Conservation (phyloP, 1,284 basidiomycete genomes). For the Trichosporon ovoides region DNA sequence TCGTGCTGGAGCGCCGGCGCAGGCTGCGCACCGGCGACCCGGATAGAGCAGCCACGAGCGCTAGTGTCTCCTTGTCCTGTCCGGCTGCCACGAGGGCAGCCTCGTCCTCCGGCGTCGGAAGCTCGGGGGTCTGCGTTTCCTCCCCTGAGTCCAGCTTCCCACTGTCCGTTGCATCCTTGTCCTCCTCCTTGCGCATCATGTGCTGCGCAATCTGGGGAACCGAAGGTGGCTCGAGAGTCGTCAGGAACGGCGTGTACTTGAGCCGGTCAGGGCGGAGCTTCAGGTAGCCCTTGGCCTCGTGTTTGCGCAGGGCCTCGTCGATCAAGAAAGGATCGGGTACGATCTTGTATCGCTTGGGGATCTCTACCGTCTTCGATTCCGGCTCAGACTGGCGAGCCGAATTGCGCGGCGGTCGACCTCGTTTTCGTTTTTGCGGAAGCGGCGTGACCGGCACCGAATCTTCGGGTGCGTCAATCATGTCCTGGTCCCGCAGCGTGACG, state of each 20-base stretch:
- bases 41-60: slow-evolving; percentile 34
- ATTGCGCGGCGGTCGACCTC: slow-evolving; percentile 19
- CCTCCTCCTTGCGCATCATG: background rate
- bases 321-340: slow-evolving; percentile 73
- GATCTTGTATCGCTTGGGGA: slow-evolving; percentile 69
- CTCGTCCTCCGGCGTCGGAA: slow-evolving; percentile 14
- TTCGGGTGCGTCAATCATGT: slow-evolving; percentile 60
- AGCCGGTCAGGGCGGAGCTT: slow-evolving; percentile 76
- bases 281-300: slow-evolving; percentile 76
- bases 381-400: background rate
- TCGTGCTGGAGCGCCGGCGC: slow-evolving; percentile 23
- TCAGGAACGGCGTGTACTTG: slow-evolving; percentile 90
- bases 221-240: slow-evolving; percentile 42
- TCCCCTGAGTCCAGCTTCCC: background rate
- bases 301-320: slow-evolving; percentile 60
- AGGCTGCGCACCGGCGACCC: slow-evolving; percentile 27
- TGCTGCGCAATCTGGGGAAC: slow-evolving; percentile 1
- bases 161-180: background rate
- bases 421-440: slow-evolving; percentile 1
- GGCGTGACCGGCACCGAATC: background rate
- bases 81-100: slow-evolving; percentile 21
- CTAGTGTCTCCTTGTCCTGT: slow-evolving; percentile 37
- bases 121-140: slow-evolving; percentile 1
- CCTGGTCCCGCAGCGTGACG: slow-evolving; percentile 66
- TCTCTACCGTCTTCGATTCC: slow-evolving; percentile 45